Conservation (phyloP, 129 eudicot species). For the Gnaphalium uliginosum region DNA sequence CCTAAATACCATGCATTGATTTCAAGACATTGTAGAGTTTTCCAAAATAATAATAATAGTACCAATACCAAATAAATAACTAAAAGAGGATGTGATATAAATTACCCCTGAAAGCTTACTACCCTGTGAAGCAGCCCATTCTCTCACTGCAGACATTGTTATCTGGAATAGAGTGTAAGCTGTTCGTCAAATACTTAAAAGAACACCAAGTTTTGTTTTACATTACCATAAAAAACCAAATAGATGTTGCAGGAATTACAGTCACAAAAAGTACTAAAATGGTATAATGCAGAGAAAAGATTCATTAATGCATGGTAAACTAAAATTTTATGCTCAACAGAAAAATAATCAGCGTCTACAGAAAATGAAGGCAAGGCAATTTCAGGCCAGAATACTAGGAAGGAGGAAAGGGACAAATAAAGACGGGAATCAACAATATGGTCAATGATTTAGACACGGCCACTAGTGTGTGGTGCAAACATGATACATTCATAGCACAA, state of each 20-base stretch:
- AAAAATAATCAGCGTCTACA: neutral
- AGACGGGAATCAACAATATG: neutral
- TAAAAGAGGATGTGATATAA: neutral
- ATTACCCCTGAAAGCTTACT: slow-evolving; percentile 83
- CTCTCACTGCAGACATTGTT: slow-evolving; percentile 69
- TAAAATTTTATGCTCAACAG: neutral
- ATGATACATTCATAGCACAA: neutral
- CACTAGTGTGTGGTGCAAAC: neutral
- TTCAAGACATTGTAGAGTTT: neutral
- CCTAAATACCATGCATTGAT: slow-evolving; percentile 46
- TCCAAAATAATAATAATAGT: neutral
- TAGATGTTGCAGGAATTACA: slow-evolving; percentile 5
- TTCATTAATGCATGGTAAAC: neutral
- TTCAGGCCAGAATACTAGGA: neutral
- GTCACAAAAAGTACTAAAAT: neutral
- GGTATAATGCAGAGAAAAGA: neutral
- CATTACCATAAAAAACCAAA: slow-evolving; percentile 2
- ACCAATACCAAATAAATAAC: neutral
- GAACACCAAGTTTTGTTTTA: slow-evolving; percentile 1
- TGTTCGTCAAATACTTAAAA: slow-evolving; percentile 25
- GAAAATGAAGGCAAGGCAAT: slow-evolving; percentile 4
- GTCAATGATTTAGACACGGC: neutral
- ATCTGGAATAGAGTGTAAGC: slow-evolving; percentile 35
- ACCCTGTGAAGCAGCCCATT: slow-evolving; percentile 83
- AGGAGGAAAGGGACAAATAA: neutral